Percentiles rank a stretch among this genome's conserved stretches.
phyloP scores from a whole-genome alignment of 768 basidiomycete species.

The Trametes gibbosa region DNA sequence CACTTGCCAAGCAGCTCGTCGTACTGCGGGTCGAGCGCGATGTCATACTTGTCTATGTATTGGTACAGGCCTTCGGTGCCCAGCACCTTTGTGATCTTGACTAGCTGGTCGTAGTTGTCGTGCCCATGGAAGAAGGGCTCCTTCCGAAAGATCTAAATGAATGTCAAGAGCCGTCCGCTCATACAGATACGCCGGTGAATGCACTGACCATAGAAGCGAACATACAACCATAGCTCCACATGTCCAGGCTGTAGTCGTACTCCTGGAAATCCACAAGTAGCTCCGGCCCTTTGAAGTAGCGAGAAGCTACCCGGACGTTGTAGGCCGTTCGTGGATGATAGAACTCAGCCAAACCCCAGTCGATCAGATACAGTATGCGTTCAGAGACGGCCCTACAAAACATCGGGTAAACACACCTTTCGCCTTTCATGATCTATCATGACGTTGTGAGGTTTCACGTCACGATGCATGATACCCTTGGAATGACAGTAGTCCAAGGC shows the following conservation, averaged over 20 bases:
- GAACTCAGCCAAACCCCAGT: constrained; percentile 99
- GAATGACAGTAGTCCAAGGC: constrained; percentile 98
- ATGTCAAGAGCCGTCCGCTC: not conserved
- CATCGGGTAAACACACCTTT: constrained; percentile 51
- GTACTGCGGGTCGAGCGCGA: constrained; percentile 93
- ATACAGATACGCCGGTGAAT: not conserved
- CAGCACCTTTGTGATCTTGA: constrained; percentile 96
- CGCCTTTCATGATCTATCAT: constrained; percentile 99
- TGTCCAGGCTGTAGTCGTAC: constrained; percentile 96
- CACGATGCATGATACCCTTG: constrained; percentile 97
- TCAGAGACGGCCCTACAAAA: not conserved
- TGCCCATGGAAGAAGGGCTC: constrained; percentile 99
- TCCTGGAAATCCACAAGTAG: constrained; percentile 97
- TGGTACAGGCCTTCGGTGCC: constrained; percentile 93
- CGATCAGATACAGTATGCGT: constrained; percentile 66
- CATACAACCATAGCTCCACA: constrained; percentile 99
- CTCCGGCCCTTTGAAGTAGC: constrained; percentile 98
- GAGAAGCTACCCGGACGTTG: constrained; percentile 94
- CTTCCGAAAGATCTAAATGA: constrained; percentile 89
- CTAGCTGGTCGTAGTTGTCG: constrained; percentile 97
- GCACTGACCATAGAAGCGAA: constrained; percentile 91
- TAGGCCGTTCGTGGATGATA: constrained; percentile 98
- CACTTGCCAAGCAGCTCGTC: constrained; percentile 90
- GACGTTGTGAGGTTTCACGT: constrained; percentile 98
- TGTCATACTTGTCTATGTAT: constrained; percentile 94